Evolutionary conservation across 192 early-diverging fungal species (phyloP).

Genomic region (Coemansia sp.): DNA sequence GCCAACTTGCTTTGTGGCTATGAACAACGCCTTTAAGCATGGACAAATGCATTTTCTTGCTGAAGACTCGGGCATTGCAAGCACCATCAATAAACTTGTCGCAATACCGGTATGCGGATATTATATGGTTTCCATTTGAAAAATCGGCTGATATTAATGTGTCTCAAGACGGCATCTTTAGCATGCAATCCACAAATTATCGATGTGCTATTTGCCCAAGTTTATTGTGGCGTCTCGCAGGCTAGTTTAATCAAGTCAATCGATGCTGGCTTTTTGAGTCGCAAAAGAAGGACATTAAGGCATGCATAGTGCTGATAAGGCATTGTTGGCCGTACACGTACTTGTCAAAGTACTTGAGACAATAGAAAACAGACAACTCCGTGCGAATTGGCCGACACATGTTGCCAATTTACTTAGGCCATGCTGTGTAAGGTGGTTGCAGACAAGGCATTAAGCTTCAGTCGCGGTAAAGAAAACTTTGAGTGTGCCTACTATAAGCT

Average conservation of each 20-base stretch:
- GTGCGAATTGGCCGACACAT: not conserved
- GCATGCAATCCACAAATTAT: not conserved
- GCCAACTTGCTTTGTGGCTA: not conserved
- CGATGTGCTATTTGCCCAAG: not conserved
- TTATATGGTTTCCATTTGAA: not conserved
- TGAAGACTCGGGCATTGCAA: not conserved
- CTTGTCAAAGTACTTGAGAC: not conserved
- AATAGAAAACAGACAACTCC: not conserved
- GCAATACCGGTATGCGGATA: not conserved
- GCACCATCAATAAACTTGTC: not conserved
- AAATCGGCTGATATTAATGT: not conserved
- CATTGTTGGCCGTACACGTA: not conserved
- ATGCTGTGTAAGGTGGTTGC: not conserved
- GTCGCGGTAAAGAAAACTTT: not conserved
- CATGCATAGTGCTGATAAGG: not conserved
- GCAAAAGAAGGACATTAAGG: not conserved
- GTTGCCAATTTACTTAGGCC: not conserved
- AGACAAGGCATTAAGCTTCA: not conserved
- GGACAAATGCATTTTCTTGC: not conserved
- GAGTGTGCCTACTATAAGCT: not conserved
- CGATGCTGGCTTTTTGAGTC: not conserved
- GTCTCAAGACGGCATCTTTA: not conserved
- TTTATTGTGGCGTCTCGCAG: not conserved
- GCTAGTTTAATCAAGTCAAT: not conserved
- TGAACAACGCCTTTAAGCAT: not conserved